Conservation (phyloP, 768 basidiomycete genomes). For the Suillus americanus region DNA sequence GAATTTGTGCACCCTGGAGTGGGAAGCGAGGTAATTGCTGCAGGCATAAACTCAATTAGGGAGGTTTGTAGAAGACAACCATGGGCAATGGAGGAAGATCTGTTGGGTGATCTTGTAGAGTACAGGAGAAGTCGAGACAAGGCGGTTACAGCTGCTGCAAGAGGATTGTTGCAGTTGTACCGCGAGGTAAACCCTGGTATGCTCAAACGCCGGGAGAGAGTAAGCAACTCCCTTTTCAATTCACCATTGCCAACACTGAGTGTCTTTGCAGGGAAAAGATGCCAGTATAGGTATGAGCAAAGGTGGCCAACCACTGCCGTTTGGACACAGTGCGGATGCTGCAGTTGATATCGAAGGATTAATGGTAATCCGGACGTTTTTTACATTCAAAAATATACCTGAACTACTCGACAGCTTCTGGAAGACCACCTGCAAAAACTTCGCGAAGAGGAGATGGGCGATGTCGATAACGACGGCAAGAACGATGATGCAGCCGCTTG, state of each 20-base stretch:
- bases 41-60: conserved; percentile 93
- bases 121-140: conserved; percentile 97
- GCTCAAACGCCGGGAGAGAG: conserved; percentile 85
- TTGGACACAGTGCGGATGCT: conserved; percentile 73
- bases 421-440: conserved; percentile 82
- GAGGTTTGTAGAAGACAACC: conserved; percentile 95
- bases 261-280: conserved; percentile 71
- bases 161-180: conserved; percentile 86
- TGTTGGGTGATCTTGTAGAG: conserved; percentile 89
- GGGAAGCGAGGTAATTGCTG: conserved; percentile 91
- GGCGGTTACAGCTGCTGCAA: conserved; percentile 83
- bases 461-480: conserved; percentile 58
- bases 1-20: conserved; percentile 99
- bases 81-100: conserved; percentile 95
- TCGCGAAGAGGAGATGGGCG: conserved; percentile 57
- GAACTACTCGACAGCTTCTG: conserved; percentile 55
- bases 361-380: conserved; percentile 49
- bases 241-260: conserved; percentile 4
- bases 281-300: conserved; percentile 74
- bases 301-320: conserved; percentile 71
- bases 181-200: conserved; percentile 95
- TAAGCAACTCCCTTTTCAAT: conserved; percentile 33
- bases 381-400: not conserved
- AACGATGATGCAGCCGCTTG: conserved; percentile 65
- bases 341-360: conserved; percentile 90